Evolutionary conservation across 768 basidiomycete species (phyloP), one percentile per base, ranked within the genome.

Genomic region (Tricholoma hemisulphureum): DNA sequence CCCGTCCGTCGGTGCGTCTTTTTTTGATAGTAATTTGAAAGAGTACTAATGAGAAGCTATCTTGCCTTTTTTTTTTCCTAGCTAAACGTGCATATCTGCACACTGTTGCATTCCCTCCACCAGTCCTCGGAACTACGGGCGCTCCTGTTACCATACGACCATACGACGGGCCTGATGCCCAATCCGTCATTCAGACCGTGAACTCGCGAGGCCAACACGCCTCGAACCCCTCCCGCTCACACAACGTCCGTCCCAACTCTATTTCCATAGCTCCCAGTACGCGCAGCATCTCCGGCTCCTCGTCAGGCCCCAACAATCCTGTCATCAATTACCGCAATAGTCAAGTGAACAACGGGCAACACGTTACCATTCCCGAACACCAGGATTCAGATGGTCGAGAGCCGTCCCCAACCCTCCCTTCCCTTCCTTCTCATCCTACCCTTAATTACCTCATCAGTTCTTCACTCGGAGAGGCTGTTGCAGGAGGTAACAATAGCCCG

Each of bases 21-120:
- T 43, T 11, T 13, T 48, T 23, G 21, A 16, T 28, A 28, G 11
- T 9, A 49, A 18, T 16, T 8, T n/a, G 24, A 26, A 48, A 28
- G n/a, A 13, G 28, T 43, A 23, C 39, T 54, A 43, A 54, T 9
- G 13, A n/a, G 16, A n/a, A n/a, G n/a, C n/a, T n/a, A n/a, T n/a
- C 20, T 7, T 28, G 18, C 26, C 48, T 23, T 43, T 43, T 53
- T 18, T 11, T 61, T 31, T 18, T 58, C 51, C 29, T 18, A 95
- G 95, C 95, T 60, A 98, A 98, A 76, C 88, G 91, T 64, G 95
- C 95, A 56, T 99, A 98, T 78, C 88, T 99, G 35, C 84, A 88
- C 56, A 87, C 93, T 39, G 80, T 98, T 67, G 93, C 91, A 24
- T 86, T 84, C 68, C 94, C 88, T 58, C 93, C 89, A 45, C 69